Evolutionary conservation across 73 alveolate genomes (phyloP).

Genomic region (Tetrahymena borealis): DNA sequence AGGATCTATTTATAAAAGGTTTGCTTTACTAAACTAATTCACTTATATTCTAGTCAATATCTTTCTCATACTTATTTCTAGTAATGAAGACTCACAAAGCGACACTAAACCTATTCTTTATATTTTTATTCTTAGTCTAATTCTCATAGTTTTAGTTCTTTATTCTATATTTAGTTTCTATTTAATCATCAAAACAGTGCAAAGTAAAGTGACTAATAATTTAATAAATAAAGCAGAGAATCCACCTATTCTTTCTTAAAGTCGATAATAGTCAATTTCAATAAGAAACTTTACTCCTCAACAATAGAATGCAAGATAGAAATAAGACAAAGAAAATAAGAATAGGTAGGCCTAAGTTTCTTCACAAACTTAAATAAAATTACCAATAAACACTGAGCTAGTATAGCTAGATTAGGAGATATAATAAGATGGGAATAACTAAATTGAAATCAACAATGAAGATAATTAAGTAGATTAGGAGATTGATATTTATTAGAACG

Average conservation of each 20-base stretch:
- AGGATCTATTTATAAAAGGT: not conserved
- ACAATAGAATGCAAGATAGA: not conserved
- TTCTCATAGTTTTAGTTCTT: not conserved
- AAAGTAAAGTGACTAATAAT: not conserved
- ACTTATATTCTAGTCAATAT: not conserved
- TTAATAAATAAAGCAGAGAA: not conserved
- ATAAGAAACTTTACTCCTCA: not conserved
- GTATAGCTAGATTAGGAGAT: no score
- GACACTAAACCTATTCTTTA: not conserved
- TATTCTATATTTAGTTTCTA: not conserved
- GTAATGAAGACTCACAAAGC: not conserved
- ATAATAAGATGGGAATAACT: no score
- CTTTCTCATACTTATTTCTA: not conserved
- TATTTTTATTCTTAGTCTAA: not conserved
- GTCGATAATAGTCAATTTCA: not conserved
- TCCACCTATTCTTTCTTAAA: not conserved
- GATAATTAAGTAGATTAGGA: no score
- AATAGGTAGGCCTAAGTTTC: no score
- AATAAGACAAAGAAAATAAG: no score
- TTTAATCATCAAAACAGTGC: not conserved
- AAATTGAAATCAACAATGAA: no score
- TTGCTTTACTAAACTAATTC: not conserved
- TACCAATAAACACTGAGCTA: no score
- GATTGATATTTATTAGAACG: no score
- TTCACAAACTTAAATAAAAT: no score